Evolutionary conservation across 2,329 filamentous ascomycete genomes (phyloP), one percentile per base, ranked within the genome.

Genomic region (Colletotrichum caudatum): DNA sequence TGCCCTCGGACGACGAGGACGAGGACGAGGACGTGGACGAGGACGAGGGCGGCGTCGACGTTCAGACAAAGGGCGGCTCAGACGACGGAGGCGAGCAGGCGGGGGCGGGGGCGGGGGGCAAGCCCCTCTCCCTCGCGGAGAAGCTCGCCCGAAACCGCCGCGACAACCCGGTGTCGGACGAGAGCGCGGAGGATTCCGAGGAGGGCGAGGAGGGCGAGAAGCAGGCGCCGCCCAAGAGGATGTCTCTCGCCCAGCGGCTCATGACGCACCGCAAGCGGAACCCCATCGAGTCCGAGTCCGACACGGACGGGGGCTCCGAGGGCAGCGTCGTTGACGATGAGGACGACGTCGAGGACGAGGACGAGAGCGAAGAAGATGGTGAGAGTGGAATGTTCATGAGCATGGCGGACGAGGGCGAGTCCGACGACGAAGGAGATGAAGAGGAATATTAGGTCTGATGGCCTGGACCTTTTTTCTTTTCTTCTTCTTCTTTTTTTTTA

Each of bases 361-460:
- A 74, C 0, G 76, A 78, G 0, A 73, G 75, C 0, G 75, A 76
- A 6, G 76, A 72, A 37, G 74, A 71, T 2, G 54, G 48, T 5
- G 64, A 73, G 53, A 71, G 77, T 23, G 79, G 74, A 0, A 75
- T 81, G 35, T 71, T 82, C 8, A 75, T 78, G 56, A 74, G 74
- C 23, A 80, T 82, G 78, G 81, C 81, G 0, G 79, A 77, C 2
- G 81, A 81, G 41, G 73, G 69, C 29, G 59, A 71, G 35, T 64
- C 59, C 1, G 65, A 69, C 8, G 59, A 64, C 4, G 57, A 69
- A 26, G 53, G 48, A 1, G 53, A 63, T 8, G 60, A 71, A 16
- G 69, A 71, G 0, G 69, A 69, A 0, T 71, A 67, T 26, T 71
- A 71, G 50, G 26, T 9, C 12, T 23, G 48, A 5, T 20, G 23